These are phyloP conservation scores for Thuidium tamariscinum DNA, from an alignment of 225 moss, liverwort and hornwort genomes.

Conservation along the genomic window DNA sequence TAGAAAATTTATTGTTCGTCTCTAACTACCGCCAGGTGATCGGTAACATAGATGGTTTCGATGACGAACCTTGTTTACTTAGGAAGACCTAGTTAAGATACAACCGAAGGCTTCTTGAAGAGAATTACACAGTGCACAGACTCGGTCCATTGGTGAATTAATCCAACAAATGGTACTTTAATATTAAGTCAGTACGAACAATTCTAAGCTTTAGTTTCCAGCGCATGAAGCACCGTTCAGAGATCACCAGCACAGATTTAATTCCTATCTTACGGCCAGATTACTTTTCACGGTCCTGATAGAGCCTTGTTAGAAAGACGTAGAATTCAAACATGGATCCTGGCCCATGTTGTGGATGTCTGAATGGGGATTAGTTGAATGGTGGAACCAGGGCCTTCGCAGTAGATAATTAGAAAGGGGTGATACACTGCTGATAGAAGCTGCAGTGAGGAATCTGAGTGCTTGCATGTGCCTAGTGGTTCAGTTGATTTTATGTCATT, in stretches of 20 bases:
- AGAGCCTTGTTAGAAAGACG: background rate
- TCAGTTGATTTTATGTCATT: background rate
- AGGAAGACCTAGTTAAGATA: background rate
- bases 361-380: background rate
- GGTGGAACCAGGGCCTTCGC: background rate
- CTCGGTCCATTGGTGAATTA: background rate
- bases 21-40: background rate
- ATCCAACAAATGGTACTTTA: background rate
- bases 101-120: background rate
- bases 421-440: background rate
- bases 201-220: background rate
- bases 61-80: background rate
- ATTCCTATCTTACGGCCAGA: background rate
- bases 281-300: background rate
- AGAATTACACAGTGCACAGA: background rate
- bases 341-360: background rate
- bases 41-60: background rate
- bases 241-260: background rate
- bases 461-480: background rate
- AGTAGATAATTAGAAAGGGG: background rate
- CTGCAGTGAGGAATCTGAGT: background rate
- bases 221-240: background rate
- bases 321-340: background rate
- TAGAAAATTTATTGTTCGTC: background rate
- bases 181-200: background rate